Conservation (phyloP, 257 asterid species). For the Penstemon eatonii region DNA sequence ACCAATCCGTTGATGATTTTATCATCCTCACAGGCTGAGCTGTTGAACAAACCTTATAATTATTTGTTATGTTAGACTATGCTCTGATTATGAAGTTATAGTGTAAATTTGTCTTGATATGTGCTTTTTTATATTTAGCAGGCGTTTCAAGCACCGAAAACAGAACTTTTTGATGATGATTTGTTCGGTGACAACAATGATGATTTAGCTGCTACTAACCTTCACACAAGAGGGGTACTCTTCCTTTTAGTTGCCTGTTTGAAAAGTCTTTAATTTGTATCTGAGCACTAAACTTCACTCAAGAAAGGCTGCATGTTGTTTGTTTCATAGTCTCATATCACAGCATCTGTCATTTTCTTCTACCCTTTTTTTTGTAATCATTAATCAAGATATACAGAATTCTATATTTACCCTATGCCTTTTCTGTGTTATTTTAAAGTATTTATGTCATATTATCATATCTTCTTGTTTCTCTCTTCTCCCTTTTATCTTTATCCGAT, state of each 20-base stretch:
- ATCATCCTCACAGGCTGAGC: background rate
- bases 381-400: background rate
- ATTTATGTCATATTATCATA: background rate
- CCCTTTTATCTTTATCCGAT: background rate
- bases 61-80: background rate
- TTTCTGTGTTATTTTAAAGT: background rate
- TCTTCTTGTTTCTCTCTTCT: background rate
- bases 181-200: slow-evolving; percentile 22
- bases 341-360: background rate
- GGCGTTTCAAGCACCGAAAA: slow-evolving; percentile 41
- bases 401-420: background rate
- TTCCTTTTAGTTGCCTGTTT: slow-evolving; percentile 4
- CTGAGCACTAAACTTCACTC: slow-evolving; percentile 17
- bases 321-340: background rate
- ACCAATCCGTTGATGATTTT: background rate
- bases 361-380: background rate
- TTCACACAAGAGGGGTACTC: slow-evolving; percentile 36
- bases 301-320: background rate
- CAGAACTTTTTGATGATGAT: slow-evolving; percentile 37
- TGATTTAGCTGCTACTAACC: slow-evolving; percentile 30
- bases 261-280: slow-evolving; percentile 13
- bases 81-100: background rate
- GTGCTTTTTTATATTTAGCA: slow-evolving; percentile 30
- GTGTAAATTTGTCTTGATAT: slow-evolving; percentile 8
- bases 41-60: slow-evolving; percentile 12